Evolutionary conservation across 1,284 basidiomycete genomes (phyloP).

Genomic region (Irpex sp.): DNA sequence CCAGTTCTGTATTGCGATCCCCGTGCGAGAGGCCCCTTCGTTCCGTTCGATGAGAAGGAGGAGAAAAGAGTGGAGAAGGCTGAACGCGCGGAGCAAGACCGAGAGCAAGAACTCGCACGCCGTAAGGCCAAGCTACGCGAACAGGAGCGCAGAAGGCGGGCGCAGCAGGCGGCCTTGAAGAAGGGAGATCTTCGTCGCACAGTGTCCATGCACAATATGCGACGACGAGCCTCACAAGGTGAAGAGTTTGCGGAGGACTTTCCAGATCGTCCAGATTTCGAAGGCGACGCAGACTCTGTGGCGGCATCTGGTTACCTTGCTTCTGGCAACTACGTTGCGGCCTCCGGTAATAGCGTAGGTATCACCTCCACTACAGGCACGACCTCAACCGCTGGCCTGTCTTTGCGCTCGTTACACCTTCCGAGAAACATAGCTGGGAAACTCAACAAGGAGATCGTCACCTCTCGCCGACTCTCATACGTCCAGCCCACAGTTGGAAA

Average conservation of each 20-base stretch:
- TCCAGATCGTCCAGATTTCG: constrained; percentile 37
- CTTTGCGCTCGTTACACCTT: constrained; percentile 40
- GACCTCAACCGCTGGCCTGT: constrained; percentile 66
- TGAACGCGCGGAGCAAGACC: constrained; percentile 47
- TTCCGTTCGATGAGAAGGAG: constrained; percentile 68
- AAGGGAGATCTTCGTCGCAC: constrained; percentile 64
- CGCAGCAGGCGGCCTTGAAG: constrained; percentile 31
- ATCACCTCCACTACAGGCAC: constrained; percentile 87
- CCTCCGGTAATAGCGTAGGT: constrained; percentile 91
- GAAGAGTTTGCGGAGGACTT: constrained; percentile 27
- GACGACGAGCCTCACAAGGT: constrained; percentile 38
- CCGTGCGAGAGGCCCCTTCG: constrained; percentile 62
- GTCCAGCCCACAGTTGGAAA: constrained; percentile 27
- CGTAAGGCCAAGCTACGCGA: constrained; percentile 31
- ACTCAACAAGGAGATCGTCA: constrained; percentile 58
- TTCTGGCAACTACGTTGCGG: constrained; percentile 71
- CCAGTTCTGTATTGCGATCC: constrained; percentile 72
- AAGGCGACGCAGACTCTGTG: constrained; percentile 48
- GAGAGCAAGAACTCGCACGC: constrained; percentile 37
- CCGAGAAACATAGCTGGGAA: constrained; percentile 50
- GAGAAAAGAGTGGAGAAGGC: constrained; percentile 56
- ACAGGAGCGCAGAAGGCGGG: constrained; percentile 29
- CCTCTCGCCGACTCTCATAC: constrained; percentile 46
- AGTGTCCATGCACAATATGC: constrained; percentile 75
- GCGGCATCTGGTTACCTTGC: constrained; percentile 67